Base-by-base conservation (phyloP, 1,284 basidiomycete species). In the Microbotryum lychnidis-dioicae region DNA sequence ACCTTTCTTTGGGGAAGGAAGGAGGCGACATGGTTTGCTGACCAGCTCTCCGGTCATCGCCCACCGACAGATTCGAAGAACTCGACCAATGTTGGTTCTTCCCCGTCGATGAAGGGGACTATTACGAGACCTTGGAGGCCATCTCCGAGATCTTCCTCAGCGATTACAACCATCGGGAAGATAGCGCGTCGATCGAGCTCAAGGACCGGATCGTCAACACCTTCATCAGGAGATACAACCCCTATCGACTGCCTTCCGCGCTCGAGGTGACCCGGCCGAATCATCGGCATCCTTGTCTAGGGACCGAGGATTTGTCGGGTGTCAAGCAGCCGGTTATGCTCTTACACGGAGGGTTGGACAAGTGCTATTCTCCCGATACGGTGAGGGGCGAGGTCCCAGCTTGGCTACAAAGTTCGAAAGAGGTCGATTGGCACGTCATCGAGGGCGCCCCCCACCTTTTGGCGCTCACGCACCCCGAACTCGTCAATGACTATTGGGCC, bases 381-480 rank as follows among this genome's bases (percentile, higher is more conserved):
- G 50, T 64, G 18, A 33, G 50, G 29, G 45, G 25, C 10, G 23
- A 53, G 14, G 23, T 29, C 9, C 16, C 50, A 7, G 25, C 51
- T 47, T 64, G 60, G 20, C 45, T 21, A 3, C 31, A 31, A 31
- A 9, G 53, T 10, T 54, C 59, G 12, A 33, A 49, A 7, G 63
- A 61, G 21, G 16, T 64, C 21, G 53, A 46, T 18, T 64, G 58
- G 45, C 33, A 53, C 16, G 48, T 48, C 42, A 50, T 61, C 18
- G 23, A 54, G 1, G 56, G 59, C 37, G 61, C 54, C 27, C 63
- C 63, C 4, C 63, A 64, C 3, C 59, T 58, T 6, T 33, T 64
- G 46, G 53, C 54, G n/a, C n/a, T 64, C 14, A 56, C 59, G 12
- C 63, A 64, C 50, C 25, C 47, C 3, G 29, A 33, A 1, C 23